A percentile compares a stretch with the other conserved stretches of the same genome.
phyloP scores from a whole-genome alignment of 345 rosid species.

The Euclidium syriacum region DNA sequence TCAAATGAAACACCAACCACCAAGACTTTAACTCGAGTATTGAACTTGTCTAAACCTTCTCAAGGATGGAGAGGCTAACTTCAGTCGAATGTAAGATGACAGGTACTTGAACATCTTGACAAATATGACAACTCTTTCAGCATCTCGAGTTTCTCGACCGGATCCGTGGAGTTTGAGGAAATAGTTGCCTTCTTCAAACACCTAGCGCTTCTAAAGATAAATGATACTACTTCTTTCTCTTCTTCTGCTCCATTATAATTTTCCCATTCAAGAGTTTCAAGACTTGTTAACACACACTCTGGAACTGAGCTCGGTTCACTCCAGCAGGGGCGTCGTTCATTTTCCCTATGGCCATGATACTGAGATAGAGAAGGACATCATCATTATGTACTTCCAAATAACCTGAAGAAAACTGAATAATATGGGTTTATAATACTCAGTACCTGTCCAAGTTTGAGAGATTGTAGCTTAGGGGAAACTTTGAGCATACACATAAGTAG shows the following conservation, averaged over 20 bases:
- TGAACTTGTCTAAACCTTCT: too few relatives aligned
- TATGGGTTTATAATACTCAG: neutral
- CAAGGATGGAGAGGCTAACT: too few relatives aligned
- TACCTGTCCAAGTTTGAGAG: neutral
- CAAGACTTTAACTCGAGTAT: too few relatives aligned
- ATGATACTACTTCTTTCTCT: neutral
- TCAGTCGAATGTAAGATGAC: too few relatives aligned
- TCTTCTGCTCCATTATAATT: neutral
- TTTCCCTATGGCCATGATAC: accelerated
- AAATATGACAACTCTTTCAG: too few relatives aligned
- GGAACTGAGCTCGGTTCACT: neutral
- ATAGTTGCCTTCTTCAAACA: neutral
- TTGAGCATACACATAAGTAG: neutral
- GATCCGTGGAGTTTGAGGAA: too few relatives aligned
- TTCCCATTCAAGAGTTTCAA: neutral
- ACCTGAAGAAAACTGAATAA: neutral
- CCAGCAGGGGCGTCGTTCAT: neutral
- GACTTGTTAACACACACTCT: neutral
- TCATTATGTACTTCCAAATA: neutral
- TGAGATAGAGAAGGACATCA: neutral
- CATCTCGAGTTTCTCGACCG: too few relatives aligned
- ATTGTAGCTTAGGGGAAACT: neutral
- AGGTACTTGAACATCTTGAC: too few relatives aligned
- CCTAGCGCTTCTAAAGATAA: neutral
- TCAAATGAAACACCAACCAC: too few relatives aligned